These are phyloP conservation scores for Schrenkiella parvula DNA, from an alignment of 345 rosid genomes.

Conservation along the genomic window DNA sequence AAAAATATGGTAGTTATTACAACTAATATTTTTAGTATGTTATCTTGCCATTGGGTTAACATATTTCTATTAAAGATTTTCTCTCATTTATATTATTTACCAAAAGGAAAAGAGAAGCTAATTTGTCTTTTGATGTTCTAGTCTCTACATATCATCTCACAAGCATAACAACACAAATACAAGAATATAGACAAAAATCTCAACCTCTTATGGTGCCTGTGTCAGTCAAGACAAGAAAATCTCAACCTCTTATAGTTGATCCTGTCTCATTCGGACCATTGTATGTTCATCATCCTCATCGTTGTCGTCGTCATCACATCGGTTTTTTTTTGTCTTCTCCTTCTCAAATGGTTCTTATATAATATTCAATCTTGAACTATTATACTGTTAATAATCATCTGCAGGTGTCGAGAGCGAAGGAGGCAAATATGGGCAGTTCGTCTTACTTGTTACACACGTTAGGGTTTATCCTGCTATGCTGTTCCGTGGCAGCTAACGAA, in stretches of 20 bases:
- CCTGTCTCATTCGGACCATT: conserved; percentile 1
- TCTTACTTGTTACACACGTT: conserved; percentile 16
- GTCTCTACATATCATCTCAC: not conserved
- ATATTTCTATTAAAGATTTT: not conserved
- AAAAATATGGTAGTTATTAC: not conserved
- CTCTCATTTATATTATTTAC: not conserved
- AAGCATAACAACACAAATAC: conserved; percentile 1
- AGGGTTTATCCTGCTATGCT: conserved; percentile 31
- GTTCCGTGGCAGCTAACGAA: conserved; percentile 10
- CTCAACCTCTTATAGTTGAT: not conserved
- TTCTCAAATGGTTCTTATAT: conserved; percentile 6
- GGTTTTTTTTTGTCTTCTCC: not conserved
- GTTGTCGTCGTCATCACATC: conserved; percentile 2
- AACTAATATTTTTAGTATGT: not conserved
- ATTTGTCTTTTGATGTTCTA: not conserved
- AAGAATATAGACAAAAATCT: conserved; percentile 8
- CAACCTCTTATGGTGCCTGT: not conserved
- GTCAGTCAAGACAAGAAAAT: not conserved
- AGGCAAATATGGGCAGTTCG: conserved; percentile 7
- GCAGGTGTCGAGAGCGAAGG: not conserved
- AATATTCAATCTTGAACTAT: not conserved
- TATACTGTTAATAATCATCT: not conserved
- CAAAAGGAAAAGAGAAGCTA: not conserved
- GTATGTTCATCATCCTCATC: conserved; percentile 1
- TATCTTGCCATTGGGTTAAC: not conserved